A percentile compares a stretch with the other conserved stretches of the same genome.
These are phyloP conservation scores for Ormosia emarginata DNA, from an alignment of 306 rosid genomes.

Conservation along the genomic window DNA sequence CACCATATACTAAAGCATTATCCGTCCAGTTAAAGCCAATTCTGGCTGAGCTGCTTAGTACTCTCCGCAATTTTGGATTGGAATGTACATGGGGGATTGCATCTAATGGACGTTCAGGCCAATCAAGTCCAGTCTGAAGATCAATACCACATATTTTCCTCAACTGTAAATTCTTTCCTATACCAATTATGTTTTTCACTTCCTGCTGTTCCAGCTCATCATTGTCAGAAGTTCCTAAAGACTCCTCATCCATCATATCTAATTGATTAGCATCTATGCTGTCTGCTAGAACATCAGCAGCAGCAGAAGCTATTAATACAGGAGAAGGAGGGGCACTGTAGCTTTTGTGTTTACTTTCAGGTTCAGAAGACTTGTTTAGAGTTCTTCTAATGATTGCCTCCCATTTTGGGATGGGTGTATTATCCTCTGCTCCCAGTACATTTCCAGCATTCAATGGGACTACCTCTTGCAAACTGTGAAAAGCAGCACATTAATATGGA, in stretches of 20 bases:
- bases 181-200: slow-evolving; percentile 29
- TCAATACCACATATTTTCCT: slow-evolving; percentile 54
- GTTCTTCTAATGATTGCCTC: slow-evolving; percentile 79
- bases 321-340: slow-evolving; percentile 83
- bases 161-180: slow-evolving; percentile 40
- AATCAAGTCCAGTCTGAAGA: slow-evolving; percentile 56
- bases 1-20: slow-evolving; percentile 28
- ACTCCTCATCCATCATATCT: slow-evolving; percentile 29
- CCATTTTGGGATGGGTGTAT: slow-evolving; percentile 80
- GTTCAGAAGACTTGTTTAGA: slow-evolving; percentile 62
- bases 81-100: slow-evolving; percentile 46
- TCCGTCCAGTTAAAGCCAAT: slow-evolving; percentile 46
- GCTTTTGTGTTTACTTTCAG: slow-evolving; percentile 57
- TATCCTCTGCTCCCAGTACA: slow-evolving; percentile 93
- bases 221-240: slow-evolving; percentile 16
- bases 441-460: slow-evolving; percentile 96
- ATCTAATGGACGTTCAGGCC: slow-evolving; percentile 83
- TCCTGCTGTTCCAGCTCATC: slow-evolving; percentile 37
- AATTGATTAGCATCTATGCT: slow-evolving; percentile 36
- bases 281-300: slow-evolving; percentile 47
- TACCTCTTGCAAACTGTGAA: slow-evolving; percentile 83
- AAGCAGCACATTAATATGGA: neutral
- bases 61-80: slow-evolving; percentile 60
- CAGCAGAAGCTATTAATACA: slow-evolving; percentile 46
- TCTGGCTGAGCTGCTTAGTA: slow-evolving; percentile 61